A percentile compares a stretch with the other conserved stretches of the same genome.
These are phyloP conservation scores for Phytophthora pseudosyringae DNA, from an alignment of 352 stramenopile species.

Conservation along the genomic window DNA sequence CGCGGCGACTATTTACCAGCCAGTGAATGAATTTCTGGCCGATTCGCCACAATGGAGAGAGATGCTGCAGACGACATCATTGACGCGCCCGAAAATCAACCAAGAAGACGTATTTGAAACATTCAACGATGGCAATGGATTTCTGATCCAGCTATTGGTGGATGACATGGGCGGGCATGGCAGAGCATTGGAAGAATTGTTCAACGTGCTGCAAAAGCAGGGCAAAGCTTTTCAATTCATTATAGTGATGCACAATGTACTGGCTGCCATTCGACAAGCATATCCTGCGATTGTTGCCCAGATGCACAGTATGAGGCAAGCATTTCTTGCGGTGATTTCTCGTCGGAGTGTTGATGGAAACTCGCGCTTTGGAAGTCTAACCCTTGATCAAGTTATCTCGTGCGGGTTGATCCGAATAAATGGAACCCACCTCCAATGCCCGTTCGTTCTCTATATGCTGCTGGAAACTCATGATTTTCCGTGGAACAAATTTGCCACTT, in stretches of 20 bases:
- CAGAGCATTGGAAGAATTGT: constrained; percentile 27
- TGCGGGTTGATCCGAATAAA: constrained; percentile 18
- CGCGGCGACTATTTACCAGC: constrained; percentile 19
- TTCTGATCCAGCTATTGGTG: constrained; percentile 21
- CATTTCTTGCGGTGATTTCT: constrained; percentile 30
- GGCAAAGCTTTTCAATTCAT: constrained; percentile 21
- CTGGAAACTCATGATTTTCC: constrained; percentile 13
- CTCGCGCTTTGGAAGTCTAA: constrained; percentile 25
- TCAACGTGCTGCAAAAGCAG: constrained; percentile 16
- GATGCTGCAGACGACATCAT: constrained; percentile 2
- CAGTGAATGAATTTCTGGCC: constrained; percentile 25
- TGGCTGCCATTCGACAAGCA: constrained; percentile 1
- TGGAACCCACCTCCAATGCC: constrained; percentile 10
- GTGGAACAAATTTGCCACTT: constrained; percentile 9
- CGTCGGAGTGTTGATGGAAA: constrained; percentile 11
- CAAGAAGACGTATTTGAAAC: constrained; percentile 7
- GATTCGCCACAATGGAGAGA: constrained; percentile 10
- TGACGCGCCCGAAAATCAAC: constrained; percentile 12
- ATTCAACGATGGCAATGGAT: background rate
- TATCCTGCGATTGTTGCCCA: constrained; percentile 23
- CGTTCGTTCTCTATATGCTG: constrained; percentile 28
- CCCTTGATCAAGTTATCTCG: constrained; percentile 30
- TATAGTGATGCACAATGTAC: constrained; percentile 8
- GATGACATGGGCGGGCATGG: constrained; percentile 29
- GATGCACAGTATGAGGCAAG: constrained; percentile 23